Evolutionary conservation across 768 basidiomycete species (phyloP), one percentile per base, ranked within the genome.

Genomic region (Serendipita sp.): DNA sequence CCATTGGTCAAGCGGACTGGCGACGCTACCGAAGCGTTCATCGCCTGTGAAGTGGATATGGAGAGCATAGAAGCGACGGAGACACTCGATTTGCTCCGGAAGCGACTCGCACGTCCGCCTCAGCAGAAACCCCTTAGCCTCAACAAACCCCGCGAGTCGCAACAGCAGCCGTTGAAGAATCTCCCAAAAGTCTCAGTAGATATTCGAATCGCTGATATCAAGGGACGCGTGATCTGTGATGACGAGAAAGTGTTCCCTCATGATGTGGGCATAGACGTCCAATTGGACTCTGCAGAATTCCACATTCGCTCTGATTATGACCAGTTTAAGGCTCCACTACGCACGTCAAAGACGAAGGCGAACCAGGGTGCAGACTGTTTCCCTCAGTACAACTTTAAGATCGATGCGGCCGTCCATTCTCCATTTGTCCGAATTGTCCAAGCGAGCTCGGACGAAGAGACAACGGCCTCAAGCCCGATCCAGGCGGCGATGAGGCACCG

Each of bases 211-310:
- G 84, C 82, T 4, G 74, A 77, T 8, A 71, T 85, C 24, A 77
- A 75, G 53, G 77, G 74, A 2, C 79, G 81, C n/a, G 68, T 87
- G 11, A 76, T 82, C 41, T 81, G 81, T 45, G 64, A 72, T 66
- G 79, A 79, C 51, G 66, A 73, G 70, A 37, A 70, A 18, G 71
- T 68, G n/a, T 67, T 75, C 51, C 75, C 75, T 16, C 76, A 75
- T 16, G 78, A 81, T 41, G 78, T 80, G 48, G 79, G 79, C 0
- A 68, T 87, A 53, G 83, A 86, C 70, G 71, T 84, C 37, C 78
- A 80, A 64, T 82, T 79, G 3, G 78, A 81, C 68, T 84, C 84
- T 13, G 74, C 85, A 56, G 67, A 73, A 2, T 64, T 79, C 3
- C 75, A 78, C 28, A 68, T 76, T 2, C 71, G 75, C 7, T 79